phyloP scores from a whole-genome alignment of 306 rosid species.

The Begonia fuchsioides region DNA sequence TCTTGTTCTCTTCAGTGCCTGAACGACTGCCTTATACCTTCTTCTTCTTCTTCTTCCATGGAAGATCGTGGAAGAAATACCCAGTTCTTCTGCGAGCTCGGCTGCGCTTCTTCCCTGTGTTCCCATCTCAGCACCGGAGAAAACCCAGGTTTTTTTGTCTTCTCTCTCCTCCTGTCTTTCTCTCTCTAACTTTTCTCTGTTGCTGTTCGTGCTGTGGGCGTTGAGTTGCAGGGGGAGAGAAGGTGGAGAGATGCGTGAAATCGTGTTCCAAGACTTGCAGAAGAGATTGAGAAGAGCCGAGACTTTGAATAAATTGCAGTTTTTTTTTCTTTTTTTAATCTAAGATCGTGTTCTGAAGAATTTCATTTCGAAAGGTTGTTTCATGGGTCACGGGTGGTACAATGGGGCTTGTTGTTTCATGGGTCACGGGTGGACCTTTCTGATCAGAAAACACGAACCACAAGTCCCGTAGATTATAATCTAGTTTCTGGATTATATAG shows the following conservation, averaged over 20 bases:
- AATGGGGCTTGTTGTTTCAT: no score
- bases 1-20: slow-evolving; percentile 26
- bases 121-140: slow-evolving; percentile 21
- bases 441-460: no score
- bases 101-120: slow-evolving; percentile 26
- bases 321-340: no score
- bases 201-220: not conserved
- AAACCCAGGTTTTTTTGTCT: slow-evolving; percentile 15
- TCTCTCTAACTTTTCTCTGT: not conserved
- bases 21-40: slow-evolving; percentile 18
- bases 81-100: slow-evolving; percentile 23
- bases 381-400: no score
- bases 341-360: no score
- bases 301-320: no score
- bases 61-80: not conserved
- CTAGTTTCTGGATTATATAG: no score
- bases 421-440: no score
- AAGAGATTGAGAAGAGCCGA: no score
- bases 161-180: not conserved
- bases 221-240: slow-evolving; percentile 13
- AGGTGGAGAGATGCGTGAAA: slow-evolving; percentile 31
- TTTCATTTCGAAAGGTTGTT: no score
- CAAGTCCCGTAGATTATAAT: no score
- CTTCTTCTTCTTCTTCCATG: not conserved
- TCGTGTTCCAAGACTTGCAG: slow-evolving; percentile 25